Conservation (phyloP, 345 rosid genomes). For the Ceriops zippeliana region DNA sequence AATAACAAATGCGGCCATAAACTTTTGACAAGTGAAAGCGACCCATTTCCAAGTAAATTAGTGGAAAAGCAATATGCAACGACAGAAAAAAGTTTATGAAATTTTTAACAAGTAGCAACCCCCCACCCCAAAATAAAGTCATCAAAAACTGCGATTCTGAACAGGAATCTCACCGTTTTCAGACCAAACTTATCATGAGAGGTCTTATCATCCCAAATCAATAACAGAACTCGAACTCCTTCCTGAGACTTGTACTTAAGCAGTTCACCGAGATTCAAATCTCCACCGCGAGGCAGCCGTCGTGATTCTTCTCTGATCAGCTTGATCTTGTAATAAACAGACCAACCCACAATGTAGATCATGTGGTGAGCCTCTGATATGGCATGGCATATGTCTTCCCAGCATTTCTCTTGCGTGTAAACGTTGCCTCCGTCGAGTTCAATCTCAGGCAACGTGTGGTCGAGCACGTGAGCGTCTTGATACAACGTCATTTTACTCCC, state of each 20-base stretch:
- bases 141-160: background rate
- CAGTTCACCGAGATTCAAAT: slow-evolving; percentile 81
- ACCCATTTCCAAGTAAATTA: too few relatives aligned
- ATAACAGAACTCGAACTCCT: slow-evolving; percentile 81
- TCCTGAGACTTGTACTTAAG: slow-evolving; percentile 90
- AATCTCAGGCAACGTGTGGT: slow-evolving; percentile 42
- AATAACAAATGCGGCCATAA: too few relatives aligned
- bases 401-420: slow-evolving; percentile 54
- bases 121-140: background rate
- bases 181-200: slow-evolving; percentile 68
- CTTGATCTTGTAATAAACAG: slow-evolving; percentile 74
- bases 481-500: slow-evolving; percentile 64
- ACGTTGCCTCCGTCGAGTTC: slow-evolving; percentile 43
- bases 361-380: slow-evolving; percentile 92
- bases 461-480: slow-evolving; percentile 82
- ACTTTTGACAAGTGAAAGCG: too few relatives aligned
- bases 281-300: slow-evolving; percentile 63
- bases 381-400: slow-evolving; percentile 94
- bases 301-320: slow-evolving; percentile 70
- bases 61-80: background rate
- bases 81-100: background rate
- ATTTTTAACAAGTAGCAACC: background rate
- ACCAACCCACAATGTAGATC: slow-evolving; percentile 90
- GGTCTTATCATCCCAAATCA: slow-evolving; percentile 93
- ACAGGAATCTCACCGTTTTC: slow-evolving; percentile 44